Base-by-base conservation (phyloP, 192 early-diverging fungal species). In the Jimgerdemannia lactiflua region DNA sequence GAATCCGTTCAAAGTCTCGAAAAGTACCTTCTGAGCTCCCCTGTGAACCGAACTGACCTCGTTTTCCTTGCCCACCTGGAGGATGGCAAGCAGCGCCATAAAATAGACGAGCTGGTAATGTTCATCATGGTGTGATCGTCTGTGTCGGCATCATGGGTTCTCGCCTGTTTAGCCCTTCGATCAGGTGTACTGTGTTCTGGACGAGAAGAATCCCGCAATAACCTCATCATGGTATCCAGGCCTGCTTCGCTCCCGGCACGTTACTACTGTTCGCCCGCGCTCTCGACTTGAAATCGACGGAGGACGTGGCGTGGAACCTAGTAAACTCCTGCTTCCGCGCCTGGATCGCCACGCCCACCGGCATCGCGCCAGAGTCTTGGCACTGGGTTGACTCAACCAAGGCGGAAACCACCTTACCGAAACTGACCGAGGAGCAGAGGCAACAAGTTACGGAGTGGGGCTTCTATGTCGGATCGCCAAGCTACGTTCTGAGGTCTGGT, bases 241-340 rank as follows among this genome's bases (percentile, higher is more conserved):
- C 84, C 4, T 90, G 89, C 69, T 90, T 89, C 75, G 86, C 82
- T 4, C 83, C 82, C 29, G 88, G 86, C 4, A 81, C 82, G 18
- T 67, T 90, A 0, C 77, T 85, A 4, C 79, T 90, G 77, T 81
- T 77, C 3, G 75, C 84, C n/a, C 76, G 82, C n/a, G 69, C 64
- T 64, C 75, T 78, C 64, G 79, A 88, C 49, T 67, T 83, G 42
- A 43, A 74, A 4, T 20, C 80, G 29, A 71, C 83, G 29, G 59
- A 85, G 41, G 64, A 65, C 3, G 59, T 86, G 3, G 89, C 86
- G 10, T 69, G 71, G 44, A 39, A 74, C 7, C 49, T 90, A 39
- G 76, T 83, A 20, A 75, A 86, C 14, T 75, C 77, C 4, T 90
- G 89, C 65, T 88, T 83, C 59, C 77, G 70, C 11, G 78, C 82